Percentiles rank a stretch among this genome's conserved stretches.
phyloP scores from a whole-genome alignment of 2,329 filamentous ascomycete species.

The Venturia oleaginea region DNA sequence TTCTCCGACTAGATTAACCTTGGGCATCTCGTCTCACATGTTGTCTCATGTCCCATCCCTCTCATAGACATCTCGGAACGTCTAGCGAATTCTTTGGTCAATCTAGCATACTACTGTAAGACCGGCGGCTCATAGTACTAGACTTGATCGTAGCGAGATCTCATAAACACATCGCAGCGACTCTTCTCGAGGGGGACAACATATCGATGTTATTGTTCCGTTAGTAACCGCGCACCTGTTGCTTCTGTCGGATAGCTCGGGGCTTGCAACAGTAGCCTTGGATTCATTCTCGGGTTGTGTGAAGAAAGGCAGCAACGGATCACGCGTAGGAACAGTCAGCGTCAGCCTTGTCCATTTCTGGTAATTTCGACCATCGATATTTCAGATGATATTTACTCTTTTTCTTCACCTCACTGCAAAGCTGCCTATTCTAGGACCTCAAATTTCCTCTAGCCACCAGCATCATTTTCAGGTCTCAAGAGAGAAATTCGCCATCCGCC shows the following conservation, averaged over 20 bases:
- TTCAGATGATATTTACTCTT: background rate
- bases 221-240: background rate
- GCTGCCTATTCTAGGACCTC: background rate
- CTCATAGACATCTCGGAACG: background rate
- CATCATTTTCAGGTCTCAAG: background rate
- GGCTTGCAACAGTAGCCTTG: background rate
- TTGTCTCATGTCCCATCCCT: background rate
- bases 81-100: background rate
- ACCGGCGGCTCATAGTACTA: background rate
- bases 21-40: background rate
- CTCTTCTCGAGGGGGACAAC: background rate
- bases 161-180: background rate
- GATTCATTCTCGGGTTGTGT: background rate
- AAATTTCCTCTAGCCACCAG: background rate
- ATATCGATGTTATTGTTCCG: background rate
- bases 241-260: background rate
- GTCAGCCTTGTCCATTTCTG: background rate
- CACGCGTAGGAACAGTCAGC: background rate
- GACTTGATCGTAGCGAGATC: background rate
- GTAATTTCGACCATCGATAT: constrained; percentile 14
- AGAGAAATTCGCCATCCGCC: background rate
- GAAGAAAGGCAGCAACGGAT: background rate
- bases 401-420: background rate
- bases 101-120: background rate
- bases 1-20: background rate